Conservation (phyloP, 257 asterid species). For the Jacaranda copaia region DNA sequence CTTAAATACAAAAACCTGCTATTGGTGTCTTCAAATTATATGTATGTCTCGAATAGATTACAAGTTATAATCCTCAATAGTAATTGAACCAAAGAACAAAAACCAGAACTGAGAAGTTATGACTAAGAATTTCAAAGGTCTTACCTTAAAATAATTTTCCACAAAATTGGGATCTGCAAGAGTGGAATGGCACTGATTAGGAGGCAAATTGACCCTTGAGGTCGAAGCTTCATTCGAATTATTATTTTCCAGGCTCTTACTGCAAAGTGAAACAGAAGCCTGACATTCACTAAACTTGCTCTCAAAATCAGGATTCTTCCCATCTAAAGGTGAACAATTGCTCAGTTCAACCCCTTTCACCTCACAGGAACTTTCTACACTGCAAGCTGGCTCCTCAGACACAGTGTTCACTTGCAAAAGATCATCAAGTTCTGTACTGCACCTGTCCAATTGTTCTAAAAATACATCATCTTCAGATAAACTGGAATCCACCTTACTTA, state of each 20-base stretch:
- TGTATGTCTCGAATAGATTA: not conserved
- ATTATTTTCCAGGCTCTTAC: conserved; percentile 39
- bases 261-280: conserved; percentile 48
- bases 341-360: conserved; percentile 46
- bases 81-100: conserved; percentile 11
- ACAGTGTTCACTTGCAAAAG: conserved; percentile 41
- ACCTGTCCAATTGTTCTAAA: conserved; percentile 43
- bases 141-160: conserved; percentile 93
- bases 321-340: conserved; percentile 50
- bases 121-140: conserved; percentile 7
- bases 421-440: conserved; percentile 42
- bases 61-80: not conserved
- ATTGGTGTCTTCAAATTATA: conserved; percentile 20
- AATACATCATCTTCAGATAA: conserved; percentile 45
- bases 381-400: conserved; percentile 53
- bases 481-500: conserved; percentile 40
- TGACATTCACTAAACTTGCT: conserved; percentile 43
- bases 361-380: conserved; percentile 53
- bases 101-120: conserved; percentile 25
- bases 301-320: conserved; percentile 42
- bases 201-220: conserved; percentile 53
- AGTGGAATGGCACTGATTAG: conserved; percentile 73
- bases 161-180: conserved; percentile 85
- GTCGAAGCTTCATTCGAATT: conserved; percentile 47
- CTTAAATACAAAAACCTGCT: conserved; percentile 13